Evolutionary conservation across 2,329 filamentous ascomycete genomes (phyloP), one percentile per base, ranked within the genome.

Genomic region (Cytospora piceicola): DNA sequence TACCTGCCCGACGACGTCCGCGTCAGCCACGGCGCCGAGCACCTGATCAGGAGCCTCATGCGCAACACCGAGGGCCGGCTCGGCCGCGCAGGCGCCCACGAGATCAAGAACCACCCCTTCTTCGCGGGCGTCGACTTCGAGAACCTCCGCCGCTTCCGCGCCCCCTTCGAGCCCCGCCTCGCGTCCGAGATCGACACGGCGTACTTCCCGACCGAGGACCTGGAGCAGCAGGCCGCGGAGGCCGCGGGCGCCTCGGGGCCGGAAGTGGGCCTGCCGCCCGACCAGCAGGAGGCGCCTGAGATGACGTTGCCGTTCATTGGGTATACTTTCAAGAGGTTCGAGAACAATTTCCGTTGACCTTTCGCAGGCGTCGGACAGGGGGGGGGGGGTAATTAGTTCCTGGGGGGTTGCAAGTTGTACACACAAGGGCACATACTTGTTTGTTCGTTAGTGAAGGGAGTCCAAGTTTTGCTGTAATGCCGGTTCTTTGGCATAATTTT

Each of bases 181-280:
- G 83, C 86, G 71, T 90, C 88, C 52, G 91, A 91, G 72, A 84
- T 91, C 68, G 90, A 93, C 74, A 91, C 90, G 39, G 87, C 89
- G 59, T 92, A 92, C 79, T 93, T 93, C 82, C 90, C 90, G 6
- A 91, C 90, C 69, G 90, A 92, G 72, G 90, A 93, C 73, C 91
- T 93, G 72, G 88, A 90, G 67, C 89, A 91, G 76, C 66, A 67
- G 63, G 63, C 63, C 6, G 56, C 51, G 12, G 54, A 67, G n/a
- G 62, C 67, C 69, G 39, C 61, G 64, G 30, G 55, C 27, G 24
- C 34, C 34, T 65, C 29, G 6, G 61, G 51, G n/a, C 46, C 57
- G 30, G 60, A 54, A 3, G 64, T 46, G 4, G 60, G 32, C 24
- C 36, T 53, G 0, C 61, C 64, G 2, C 58, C 63, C 17, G 66